Evolutionary conservation across 441 rosid genomes (phyloP).

Genomic region (Gossypium aridum): DNA sequence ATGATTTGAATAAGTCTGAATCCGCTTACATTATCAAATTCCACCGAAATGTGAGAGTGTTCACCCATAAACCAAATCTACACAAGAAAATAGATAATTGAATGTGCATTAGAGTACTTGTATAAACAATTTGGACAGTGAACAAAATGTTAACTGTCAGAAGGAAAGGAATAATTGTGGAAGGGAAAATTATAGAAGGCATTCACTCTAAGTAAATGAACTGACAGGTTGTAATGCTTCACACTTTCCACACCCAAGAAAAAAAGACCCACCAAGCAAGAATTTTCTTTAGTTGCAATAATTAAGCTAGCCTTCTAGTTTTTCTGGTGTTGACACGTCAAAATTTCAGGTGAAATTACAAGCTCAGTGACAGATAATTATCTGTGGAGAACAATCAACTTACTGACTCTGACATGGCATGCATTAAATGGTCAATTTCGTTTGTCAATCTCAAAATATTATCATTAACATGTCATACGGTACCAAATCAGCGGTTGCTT

Average conservation of each 20-base stretch:
- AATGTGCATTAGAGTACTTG: slow-evolving; percentile 9
- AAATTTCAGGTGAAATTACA: background rate
- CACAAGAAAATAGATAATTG: slow-evolving; percentile 20
- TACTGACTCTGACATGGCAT: background rate
- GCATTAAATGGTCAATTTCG: background rate
- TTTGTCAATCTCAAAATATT: background rate
- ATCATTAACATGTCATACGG: background rate
- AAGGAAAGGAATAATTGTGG: background rate
- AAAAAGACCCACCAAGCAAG: background rate
- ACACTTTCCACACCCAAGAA: background rate
- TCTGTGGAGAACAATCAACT: background rate
- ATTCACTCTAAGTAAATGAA: background rate
- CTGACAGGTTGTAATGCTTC: background rate
- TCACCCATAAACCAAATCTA: slow-evolving; percentile 93
- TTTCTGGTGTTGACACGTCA: background rate
- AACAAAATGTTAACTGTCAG: background rate
- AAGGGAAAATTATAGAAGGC: background rate
- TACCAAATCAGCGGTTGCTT: background rate
- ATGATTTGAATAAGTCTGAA: slow-evolving; percentile 4
- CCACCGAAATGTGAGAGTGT: slow-evolving; percentile 76
- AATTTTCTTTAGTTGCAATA: background rate
- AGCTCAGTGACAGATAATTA: background rate
- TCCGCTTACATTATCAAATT: slow-evolving; percentile 79
- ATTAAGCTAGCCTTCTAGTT: background rate
- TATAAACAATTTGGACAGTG: background rate